phyloP scores from a whole-genome alignment of 2,329 filamentous ascomycete species.

The Calonectria leucothoes region DNA sequence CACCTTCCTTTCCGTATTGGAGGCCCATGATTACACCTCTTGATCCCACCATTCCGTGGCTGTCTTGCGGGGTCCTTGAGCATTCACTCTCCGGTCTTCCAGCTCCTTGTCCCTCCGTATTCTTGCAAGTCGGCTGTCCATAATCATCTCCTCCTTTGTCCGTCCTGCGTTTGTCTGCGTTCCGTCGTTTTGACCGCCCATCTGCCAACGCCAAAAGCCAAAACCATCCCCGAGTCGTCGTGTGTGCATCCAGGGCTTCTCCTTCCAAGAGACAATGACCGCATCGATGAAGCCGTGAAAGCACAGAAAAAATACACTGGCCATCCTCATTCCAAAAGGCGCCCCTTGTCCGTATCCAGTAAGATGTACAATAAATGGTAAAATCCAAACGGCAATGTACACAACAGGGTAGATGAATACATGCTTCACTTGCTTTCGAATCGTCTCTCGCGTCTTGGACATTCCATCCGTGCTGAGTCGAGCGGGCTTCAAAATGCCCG shows the following conservation, averaged over 20 bases:
- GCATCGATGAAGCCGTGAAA: constrained; percentile 77
- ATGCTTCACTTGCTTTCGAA: constrained; percentile 75
- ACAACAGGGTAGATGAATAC: constrained; percentile 82
- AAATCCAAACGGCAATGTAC: constrained; percentile 78
- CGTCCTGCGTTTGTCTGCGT: constrained; percentile 50
- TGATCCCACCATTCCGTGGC: constrained; percentile 47
- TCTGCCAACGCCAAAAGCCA: constrained; percentile 29
- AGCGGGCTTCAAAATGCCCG: constrained; percentile 24
- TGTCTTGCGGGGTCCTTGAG: constrained; percentile 22
- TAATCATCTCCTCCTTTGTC: constrained; percentile 63
- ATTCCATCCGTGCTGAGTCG: constrained; percentile 43
- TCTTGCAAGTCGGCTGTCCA: constrained; percentile 62
- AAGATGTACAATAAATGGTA: constrained; percentile 76
- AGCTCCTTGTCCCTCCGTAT: constrained; percentile 61
- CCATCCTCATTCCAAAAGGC: constrained; percentile 66
- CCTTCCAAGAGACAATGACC: constrained; percentile 74
- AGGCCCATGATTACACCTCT: constrained; percentile 21
- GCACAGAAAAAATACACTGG: constrained; percentile 68
- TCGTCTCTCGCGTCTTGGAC: constrained; percentile 61
- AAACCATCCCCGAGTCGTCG: constrained; percentile 24
- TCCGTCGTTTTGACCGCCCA: constrained; percentile 18
- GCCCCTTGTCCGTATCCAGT: constrained; percentile 52
- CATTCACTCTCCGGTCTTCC: constrained; percentile 38
- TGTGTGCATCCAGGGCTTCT: constrained; percentile 72
- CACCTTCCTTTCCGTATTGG: neutral